Conservation (phyloP, 1,284 basidiomycete genomes). For the Pseudomicrostroma phylloplanum region DNA sequence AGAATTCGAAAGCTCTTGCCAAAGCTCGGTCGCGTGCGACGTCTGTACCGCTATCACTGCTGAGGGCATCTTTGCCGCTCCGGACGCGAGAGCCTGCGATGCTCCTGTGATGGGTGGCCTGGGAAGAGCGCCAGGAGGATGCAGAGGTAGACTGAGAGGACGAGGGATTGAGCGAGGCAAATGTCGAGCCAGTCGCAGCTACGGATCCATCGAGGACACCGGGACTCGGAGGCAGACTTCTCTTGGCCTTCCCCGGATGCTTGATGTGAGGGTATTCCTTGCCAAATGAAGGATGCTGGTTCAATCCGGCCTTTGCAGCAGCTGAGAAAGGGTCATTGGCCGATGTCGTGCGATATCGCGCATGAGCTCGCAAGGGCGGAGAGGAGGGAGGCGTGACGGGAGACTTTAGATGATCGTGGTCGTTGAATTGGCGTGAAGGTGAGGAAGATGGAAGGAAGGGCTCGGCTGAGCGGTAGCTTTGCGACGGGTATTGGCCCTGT, state of each 20-base stretch:
- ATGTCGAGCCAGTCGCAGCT: not conserved
- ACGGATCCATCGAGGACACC: not conserved
- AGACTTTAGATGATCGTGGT: not conserved
- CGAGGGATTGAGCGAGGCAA: not conserved
- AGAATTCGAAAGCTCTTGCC: constrained; percentile 15
- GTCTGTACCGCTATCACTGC: not conserved
- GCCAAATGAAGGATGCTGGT: constrained; percentile 11
- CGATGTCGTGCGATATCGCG: constrained; percentile 3
- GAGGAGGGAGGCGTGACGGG: constrained; percentile 4
- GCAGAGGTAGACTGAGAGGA: not conserved
- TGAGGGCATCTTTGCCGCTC: not conserved
- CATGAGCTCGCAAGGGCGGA: not conserved
- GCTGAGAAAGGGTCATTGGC: constrained; percentile 11
- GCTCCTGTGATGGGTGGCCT: not conserved
- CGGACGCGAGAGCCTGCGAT: not conserved
- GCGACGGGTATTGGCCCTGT: not conserved
- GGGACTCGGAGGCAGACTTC: constrained; percentile 1
- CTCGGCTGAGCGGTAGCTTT: not conserved
- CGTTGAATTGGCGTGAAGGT: not conserved
- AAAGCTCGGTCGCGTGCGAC: constrained; percentile 5
- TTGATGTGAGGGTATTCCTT: constrained; percentile 11
- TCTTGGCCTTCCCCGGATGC: constrained; percentile 1
- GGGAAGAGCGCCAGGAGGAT: not conserved
- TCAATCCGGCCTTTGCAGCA: constrained; percentile 9
- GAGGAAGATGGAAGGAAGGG: not conserved